phyloP scores from a whole-genome alignment of 257 asterid species.

The Cruciata laevipes region DNA sequence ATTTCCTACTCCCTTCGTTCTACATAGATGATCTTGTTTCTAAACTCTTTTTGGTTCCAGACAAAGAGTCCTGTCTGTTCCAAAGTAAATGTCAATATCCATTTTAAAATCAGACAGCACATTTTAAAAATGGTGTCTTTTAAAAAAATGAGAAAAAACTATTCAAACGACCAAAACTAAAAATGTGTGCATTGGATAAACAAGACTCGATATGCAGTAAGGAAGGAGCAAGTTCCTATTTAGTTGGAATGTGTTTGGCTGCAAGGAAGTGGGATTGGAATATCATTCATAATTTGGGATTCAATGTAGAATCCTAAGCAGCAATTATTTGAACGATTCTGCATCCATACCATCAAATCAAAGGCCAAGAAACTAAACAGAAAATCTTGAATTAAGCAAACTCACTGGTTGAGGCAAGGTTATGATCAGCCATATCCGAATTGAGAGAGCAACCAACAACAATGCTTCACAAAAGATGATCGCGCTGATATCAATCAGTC shows the following conservation, averaged over 20 bases:
- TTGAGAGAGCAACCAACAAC: background rate
- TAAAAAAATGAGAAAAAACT: background rate
- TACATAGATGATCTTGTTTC: background rate
- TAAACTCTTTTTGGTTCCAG: background rate
- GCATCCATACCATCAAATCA: background rate
- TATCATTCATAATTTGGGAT: background rate
- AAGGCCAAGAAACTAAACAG: conserved; percentile 5
- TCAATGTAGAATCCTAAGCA: background rate
- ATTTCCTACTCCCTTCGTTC: background rate
- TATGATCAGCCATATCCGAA: conserved; percentile 3
- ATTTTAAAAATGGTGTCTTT: background rate
- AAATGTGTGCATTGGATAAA: background rate
- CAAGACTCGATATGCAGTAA: background rate
- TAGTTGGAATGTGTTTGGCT: too few relatives aligned
- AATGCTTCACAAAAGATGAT: background rate
- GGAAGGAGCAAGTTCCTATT: background rate
- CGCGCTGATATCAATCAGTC: background rate
- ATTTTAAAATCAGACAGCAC: background rate
- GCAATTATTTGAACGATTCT: background rate
- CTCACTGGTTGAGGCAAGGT: background rate
- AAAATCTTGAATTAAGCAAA: background rate
- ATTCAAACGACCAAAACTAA: background rate
- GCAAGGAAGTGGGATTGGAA: background rate
- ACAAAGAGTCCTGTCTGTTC: background rate
- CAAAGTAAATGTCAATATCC: background rate